Percentiles rank a stretch among this genome's conserved stretches.
phyloP scores from a whole-genome alignment of 2,329 filamentous ascomycete genomes.

The Penicillium sp. region DNA sequence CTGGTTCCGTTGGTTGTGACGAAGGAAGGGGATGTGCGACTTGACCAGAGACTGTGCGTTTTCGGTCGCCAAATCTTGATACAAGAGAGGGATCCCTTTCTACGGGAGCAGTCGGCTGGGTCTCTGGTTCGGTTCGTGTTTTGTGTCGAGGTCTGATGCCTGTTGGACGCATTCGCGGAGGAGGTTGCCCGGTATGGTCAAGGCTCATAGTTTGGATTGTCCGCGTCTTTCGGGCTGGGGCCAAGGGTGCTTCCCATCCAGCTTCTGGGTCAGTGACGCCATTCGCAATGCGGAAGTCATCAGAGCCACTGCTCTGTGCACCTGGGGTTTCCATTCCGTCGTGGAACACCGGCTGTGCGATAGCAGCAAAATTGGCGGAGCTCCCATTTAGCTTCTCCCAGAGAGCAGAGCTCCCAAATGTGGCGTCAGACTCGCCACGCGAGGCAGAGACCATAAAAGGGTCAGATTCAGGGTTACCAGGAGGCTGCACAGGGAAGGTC shows the following conservation, averaged over 20 bases:
- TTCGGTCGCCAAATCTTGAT: slow-evolving; percentile 60
- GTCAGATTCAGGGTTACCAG: slow-evolving; percentile 38
- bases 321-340: slow-evolving; percentile 66
- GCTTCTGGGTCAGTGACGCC: slow-evolving; percentile 28
- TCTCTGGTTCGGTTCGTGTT: slow-evolving; percentile 38
- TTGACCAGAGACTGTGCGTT: slow-evolving; percentile 90
- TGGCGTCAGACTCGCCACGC: slow-evolving; percentile 32
- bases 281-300: slow-evolving; percentile 37
- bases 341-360: slow-evolving; percentile 32
- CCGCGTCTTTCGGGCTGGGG: slow-evolving; percentile 50
- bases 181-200: slow-evolving; percentile 52
- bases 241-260: slow-evolving; percentile 43
- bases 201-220: slow-evolving; percentile 54
- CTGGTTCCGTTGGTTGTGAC: slow-evolving; percentile 59
- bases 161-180: slow-evolving; percentile 62
- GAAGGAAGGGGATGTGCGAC: slow-evolving; percentile 50
- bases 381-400: slow-evolving; percentile 50
- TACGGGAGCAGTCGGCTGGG: slow-evolving; percentile 31
- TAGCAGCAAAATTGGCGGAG: slow-evolving; percentile 40
- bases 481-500: slow-evolving; percentile 36
- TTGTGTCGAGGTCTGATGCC: slow-evolving; percentile 42
- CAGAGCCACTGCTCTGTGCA: slow-evolving; percentile 44
- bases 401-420: slow-evolving; percentile 43
- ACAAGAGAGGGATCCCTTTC: slow-evolving; percentile 32
- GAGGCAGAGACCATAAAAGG: slow-evolving; percentile 40